These are phyloP conservation scores for Ascochyta koolunga DNA, from an alignment of 2,329 filamentous ascomycete species.

Conservation along the genomic window DNA sequence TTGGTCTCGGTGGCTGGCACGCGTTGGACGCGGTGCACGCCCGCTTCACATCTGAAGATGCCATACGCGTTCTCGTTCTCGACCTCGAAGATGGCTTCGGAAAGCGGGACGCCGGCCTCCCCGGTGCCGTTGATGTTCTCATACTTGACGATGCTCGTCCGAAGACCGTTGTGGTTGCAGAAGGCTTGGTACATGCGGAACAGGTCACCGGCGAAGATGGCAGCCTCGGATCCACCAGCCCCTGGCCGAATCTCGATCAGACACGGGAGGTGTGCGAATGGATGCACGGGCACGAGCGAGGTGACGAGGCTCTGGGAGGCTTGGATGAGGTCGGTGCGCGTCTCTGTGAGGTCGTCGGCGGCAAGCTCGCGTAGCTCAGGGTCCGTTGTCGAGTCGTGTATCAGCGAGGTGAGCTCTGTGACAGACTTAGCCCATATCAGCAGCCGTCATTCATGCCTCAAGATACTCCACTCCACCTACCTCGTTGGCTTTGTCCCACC, in stretches of 20 bases:
- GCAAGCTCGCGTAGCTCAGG: conserved; percentile 65
- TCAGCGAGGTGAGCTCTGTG: conserved; percentile 75
- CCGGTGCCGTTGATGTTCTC: conserved; percentile 72
- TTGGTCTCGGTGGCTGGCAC: conserved; percentile 90
- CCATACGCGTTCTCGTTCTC: conserved; percentile 79
- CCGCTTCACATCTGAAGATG: conserved; percentile 81
- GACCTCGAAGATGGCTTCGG: conserved; percentile 88
- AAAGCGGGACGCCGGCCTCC: conserved; percentile 70
- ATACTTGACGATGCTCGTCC: conserved; percentile 75
- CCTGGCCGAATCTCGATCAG: conserved; percentile 91
- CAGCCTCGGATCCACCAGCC: conserved; percentile 88
- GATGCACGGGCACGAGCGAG: conserved; percentile 83
- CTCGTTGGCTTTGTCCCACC: conserved; percentile 65
- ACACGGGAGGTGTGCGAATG: conserved; percentile 88
- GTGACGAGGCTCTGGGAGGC: conserved; percentile 74
- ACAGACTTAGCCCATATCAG: conserved; percentile 54
- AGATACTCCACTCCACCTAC: conserved; percentile 41
- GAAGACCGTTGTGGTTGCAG: conserved; percentile 72
- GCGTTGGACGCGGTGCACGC: conserved; percentile 93
- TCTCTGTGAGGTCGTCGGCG: conserved; percentile 72
- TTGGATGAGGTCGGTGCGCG: conserved; percentile 64
- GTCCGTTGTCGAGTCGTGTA: conserved; percentile 70
- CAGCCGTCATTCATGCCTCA: conserved; percentile 1
- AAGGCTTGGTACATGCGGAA: conserved; percentile 88
- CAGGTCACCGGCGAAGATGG: conserved; percentile 85